Evolutionary conservation across 805 yeast species (phyloP).

Genomic region (Zygosaccharomyces kombuchaensis): DNA sequence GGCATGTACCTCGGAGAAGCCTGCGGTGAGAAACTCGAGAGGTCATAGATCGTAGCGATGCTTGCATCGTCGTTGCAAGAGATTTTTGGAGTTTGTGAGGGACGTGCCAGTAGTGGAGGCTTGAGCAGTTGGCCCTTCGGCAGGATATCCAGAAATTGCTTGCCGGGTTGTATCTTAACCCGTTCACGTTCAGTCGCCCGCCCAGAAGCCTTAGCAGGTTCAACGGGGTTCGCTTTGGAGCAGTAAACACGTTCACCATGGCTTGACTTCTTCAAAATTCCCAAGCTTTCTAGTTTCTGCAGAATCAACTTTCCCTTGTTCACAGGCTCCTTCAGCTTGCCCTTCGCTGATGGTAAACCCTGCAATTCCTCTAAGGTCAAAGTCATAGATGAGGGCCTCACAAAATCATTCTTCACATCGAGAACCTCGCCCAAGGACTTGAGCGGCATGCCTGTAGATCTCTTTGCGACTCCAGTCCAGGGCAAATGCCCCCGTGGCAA

Average conservation of each 20-base stretch:
- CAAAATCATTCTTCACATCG: constrained; percentile 23
- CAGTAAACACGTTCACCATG: neutral
- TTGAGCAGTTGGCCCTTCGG: neutral
- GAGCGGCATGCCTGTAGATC: constrained; percentile 24
- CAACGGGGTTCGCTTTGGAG: neutral
- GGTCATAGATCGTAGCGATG: neutral
- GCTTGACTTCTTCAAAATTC: neutral
- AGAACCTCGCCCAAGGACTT: constrained; percentile 32
- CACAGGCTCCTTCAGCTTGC: constrained; percentile 1
- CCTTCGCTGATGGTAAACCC: constrained; percentile 20
- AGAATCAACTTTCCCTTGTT: constrained; percentile 5
- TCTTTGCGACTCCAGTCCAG: neutral
- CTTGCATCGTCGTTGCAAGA: neutral
- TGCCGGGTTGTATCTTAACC: neutral
- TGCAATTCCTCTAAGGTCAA: constrained; percentile 29
- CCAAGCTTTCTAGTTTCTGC: constrained; percentile 24
- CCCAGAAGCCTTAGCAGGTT: neutral
- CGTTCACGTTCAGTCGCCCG: neutral
- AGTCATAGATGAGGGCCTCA: constrained; percentile 32
- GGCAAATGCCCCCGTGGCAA: neutral
- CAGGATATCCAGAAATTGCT: neutral
- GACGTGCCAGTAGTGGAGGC: neutral
- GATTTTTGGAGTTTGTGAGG: neutral
- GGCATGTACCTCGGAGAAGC: constrained; percentile 8
- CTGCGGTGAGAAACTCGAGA: constrained; percentile 1